Percentiles rank a stretch among this genome's conserved stretches.
phyloP scores from a whole-genome alignment of 169 alveolate genomes.

The Cryptosporidium viatorum region DNA sequence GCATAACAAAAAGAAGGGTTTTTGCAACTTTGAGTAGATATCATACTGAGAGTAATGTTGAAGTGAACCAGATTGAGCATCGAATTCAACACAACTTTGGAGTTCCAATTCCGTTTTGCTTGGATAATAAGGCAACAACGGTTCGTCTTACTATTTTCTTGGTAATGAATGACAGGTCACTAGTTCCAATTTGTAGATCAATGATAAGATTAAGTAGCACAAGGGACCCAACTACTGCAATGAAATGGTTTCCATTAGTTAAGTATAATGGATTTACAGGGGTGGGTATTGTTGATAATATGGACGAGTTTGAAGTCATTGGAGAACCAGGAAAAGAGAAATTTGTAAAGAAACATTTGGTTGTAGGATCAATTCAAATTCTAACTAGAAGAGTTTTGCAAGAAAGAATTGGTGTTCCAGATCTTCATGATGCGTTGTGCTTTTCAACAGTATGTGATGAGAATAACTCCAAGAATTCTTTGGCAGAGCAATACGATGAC shows the following conservation, averaged over 20 bases:
- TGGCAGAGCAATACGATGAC: constrained; percentile 68
- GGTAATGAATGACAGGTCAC: constrained; percentile 21
- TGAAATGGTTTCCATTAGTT: constrained; percentile 71
- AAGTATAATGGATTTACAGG: constrained; percentile 45
- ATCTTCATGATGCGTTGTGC: constrained; percentile 34
- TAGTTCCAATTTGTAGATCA: constrained; percentile 69
- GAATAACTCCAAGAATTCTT: background rate
- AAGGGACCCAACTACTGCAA: constrained; percentile 73
- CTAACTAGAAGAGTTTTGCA: constrained; percentile 45
- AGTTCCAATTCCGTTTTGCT: constrained; percentile 65
- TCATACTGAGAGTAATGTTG: background rate
- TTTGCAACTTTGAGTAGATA: constrained; percentile 45
- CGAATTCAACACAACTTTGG: constrained; percentile 51
- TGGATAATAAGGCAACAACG: constrained; percentile 53
- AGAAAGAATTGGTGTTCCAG: constrained; percentile 61
- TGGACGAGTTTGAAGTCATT: background rate
- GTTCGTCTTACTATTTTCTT: constrained; percentile 56
- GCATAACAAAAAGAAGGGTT: constrained; percentile 41
- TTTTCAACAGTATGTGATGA: constrained; percentile 25
- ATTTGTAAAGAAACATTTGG: background rate
- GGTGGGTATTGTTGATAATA: background rate
- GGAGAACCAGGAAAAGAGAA: background rate
- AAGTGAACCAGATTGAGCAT: constrained; percentile 36
- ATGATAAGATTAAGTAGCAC: constrained; percentile 47
- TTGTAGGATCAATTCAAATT: constrained; percentile 63